Base-by-base conservation (phyloP, 2,329 filamentous ascomycete genomes). In the Trichoderma aggressivum region DNA sequence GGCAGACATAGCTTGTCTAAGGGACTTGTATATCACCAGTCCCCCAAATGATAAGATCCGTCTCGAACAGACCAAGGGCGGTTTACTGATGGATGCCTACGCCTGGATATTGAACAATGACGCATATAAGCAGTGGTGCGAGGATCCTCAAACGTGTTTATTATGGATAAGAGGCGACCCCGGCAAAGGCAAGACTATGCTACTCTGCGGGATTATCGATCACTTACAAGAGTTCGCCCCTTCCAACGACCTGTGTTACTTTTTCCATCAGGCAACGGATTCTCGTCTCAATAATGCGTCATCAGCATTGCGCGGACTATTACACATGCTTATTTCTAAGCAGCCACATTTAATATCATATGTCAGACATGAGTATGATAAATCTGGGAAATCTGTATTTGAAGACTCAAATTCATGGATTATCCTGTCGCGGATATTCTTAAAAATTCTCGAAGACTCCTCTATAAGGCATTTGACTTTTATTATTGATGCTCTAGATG, bases 401-500 rank as follows among this genome's bases (percentile, higher is more conserved):
- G n/a, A 50, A 11, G 43, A n/a, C 18, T 6, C 10, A n/a, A 50
- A 50, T 24, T 50, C 43, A 6, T 50, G n/a, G 43, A 1, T 50
- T 3, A 5, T 12, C 5, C 43, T 50, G 3, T 50, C 10, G 0
- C 43, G 43, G 2, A 21, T 50, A 24, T 50, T 50, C 24, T 3
- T 6, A 1, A 0, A 0, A 7, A 12, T 50, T 0, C 43, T 50
- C 0, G 24, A 11, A 24, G 43, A 50, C 10, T 8, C n/a, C n/a
- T 50, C n/a, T 21, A n/a, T 7, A 24, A 21, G 5, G 2, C 2
- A 21, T 2, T 3, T n/a, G 10, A 50, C 7, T 5, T 50, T 50
- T 12, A 50, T 50, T 7, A 12, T 50, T n/a, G 43, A 50, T 24
- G 43, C 43, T 21, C n/a, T 21, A 11, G 43, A 50, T 50, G 43